A percentile compares a stretch with the other conserved stretches of the same genome.
Conservation (phyloP, 192 early-diverging fungal species). For the Umbelopsis ramanniana region DNA sequence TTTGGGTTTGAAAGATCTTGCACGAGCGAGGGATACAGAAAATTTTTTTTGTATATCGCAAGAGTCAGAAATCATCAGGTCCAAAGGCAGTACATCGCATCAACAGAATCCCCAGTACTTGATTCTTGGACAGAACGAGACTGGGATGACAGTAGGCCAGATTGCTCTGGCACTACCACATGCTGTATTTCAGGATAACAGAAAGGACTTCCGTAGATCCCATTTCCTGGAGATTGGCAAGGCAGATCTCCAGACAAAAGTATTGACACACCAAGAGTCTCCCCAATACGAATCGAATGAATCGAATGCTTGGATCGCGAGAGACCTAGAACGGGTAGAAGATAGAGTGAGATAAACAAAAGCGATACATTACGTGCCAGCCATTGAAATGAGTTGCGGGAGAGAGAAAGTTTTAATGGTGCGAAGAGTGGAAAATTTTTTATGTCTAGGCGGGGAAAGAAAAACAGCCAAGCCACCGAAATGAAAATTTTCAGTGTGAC, state of each 20-base stretch:
- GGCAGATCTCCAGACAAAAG: slow-evolving; percentile 12
- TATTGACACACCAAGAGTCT: slow-evolving; percentile 23
- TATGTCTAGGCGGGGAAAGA: slow-evolving; percentile 15
- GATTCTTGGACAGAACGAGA: slow-evolving; percentile 11
- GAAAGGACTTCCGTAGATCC: slow-evolving; percentile 12
- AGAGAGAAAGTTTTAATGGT: background rate
- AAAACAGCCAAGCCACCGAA: background rate
- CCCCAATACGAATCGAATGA: background rate
- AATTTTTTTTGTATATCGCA: background rate
- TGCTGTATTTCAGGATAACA: slow-evolving; percentile 26
- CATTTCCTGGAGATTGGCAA: slow-evolving; percentile 4
- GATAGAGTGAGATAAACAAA: background rate
- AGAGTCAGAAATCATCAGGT: too few relatives aligned
- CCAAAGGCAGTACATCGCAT: too few relatives aligned
- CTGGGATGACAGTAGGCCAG: background rate
- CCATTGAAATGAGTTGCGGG: slow-evolving; percentile 23
- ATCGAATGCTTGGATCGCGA: slow-evolving; percentile 6
- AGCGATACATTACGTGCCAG: slow-evolving; percentile 20
- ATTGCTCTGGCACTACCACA: slow-evolving; percentile 19
- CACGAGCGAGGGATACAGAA: background rate
- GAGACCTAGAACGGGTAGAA: background rate
- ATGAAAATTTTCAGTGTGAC: background rate
- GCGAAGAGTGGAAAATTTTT: background rate
- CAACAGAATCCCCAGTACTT: slow-evolving; percentile 24
- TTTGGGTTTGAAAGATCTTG: background rate